Evolutionary conservation across 2,329 filamentous ascomycete genomes (phyloP).

Genomic region (Epichloe baconii): DNA sequence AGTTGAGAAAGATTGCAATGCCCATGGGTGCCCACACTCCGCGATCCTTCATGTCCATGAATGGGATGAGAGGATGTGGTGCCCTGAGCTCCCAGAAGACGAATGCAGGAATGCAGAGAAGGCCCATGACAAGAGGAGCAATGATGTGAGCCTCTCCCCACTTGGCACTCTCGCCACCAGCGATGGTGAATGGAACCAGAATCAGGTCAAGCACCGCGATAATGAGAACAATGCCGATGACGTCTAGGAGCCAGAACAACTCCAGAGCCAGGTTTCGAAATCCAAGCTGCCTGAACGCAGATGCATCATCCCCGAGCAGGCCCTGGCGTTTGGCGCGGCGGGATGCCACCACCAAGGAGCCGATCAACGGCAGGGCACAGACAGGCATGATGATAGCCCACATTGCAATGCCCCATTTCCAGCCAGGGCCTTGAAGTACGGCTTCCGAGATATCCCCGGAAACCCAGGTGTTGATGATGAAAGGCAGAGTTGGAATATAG

Average conservation of each 20-base stretch:
- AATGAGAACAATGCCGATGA: conserved; percentile 42
- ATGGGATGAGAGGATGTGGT: conserved; percentile 42
- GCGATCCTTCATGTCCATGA: conserved; percentile 33
- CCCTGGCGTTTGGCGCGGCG: conserved; percentile 40
- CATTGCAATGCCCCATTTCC: conserved; percentile 56
- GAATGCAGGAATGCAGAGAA: conserved; percentile 41
- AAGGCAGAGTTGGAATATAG: conserved; percentile 45
- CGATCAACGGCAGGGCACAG: conserved; percentile 45
- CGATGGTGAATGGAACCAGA: conserved; percentile 50
- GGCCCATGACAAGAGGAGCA: conserved; percentile 43
- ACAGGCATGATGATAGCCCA: conserved; percentile 53
- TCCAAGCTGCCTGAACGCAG: conserved; percentile 23
- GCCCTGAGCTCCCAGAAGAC: conserved; percentile 46
- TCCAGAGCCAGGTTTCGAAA: conserved; percentile 28
- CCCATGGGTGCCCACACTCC: conserved; percentile 35
- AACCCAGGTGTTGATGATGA: conserved; percentile 52
- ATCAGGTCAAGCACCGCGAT: conserved; percentile 45
- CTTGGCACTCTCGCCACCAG: conserved; percentile 26
- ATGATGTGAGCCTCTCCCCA: conserved; percentile 40
- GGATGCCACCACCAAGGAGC: conserved; percentile 42
- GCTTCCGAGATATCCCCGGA: conserved; percentile 42
- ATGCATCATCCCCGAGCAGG: conserved; percentile 17
- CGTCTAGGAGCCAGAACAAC: conserved; percentile 41
- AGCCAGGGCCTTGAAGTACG: conserved; percentile 26
- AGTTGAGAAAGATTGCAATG: conserved; percentile 25